Evolutionary conservation across 768 basidiomycete species (phyloP).

Genomic region (Grammothele lineata): DNA sequence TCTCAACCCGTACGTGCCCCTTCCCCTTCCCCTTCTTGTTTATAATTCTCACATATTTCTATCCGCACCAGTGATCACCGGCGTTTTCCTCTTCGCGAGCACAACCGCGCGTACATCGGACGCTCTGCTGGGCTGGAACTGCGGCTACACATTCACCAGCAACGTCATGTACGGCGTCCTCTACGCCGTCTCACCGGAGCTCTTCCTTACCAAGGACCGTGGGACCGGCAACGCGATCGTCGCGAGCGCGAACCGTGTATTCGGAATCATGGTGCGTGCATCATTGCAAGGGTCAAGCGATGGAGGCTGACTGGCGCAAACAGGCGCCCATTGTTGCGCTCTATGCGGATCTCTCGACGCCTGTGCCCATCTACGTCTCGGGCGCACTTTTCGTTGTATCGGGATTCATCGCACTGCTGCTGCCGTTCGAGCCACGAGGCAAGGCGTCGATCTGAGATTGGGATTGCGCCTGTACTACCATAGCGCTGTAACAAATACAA

Average conservation of each 20-base stretch:
- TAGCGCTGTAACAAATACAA: too few species aligned
- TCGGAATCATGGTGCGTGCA: conserved; percentile 50
- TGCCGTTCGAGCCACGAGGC: conserved; percentile 57
- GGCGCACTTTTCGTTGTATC: conserved; percentile 49
- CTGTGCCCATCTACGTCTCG: conserved; percentile 52
- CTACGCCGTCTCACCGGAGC: conserved; percentile 41
- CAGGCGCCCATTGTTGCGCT: conserved; percentile 48
- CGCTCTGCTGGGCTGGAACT: conserved; percentile 54
- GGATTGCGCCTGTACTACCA: too few species aligned
- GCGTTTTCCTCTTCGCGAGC: conserved; percentile 52
- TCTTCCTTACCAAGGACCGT: conserved; percentile 50
- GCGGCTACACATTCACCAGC: conserved; percentile 51
- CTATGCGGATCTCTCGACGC: conserved; percentile 42
- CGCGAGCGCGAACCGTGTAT: conserved; percentile 48
- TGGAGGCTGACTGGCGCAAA: neutral
- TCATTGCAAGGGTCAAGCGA: neutral
- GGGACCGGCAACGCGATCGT: conserved; percentile 56
- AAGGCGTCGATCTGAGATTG: conserved; percentile 46
- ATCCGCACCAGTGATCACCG: conserved; percentile 39
- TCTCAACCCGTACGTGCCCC: conserved; percentile 40
- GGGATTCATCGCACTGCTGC: conserved; percentile 42
- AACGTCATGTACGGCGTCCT: conserved; percentile 53
- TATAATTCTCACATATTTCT: neutral
- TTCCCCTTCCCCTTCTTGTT: too few species aligned
- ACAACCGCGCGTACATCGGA: conserved; percentile 53